Conservation (phyloP, 75 land plant genomes). For the Pinus albicaulis region DNA sequence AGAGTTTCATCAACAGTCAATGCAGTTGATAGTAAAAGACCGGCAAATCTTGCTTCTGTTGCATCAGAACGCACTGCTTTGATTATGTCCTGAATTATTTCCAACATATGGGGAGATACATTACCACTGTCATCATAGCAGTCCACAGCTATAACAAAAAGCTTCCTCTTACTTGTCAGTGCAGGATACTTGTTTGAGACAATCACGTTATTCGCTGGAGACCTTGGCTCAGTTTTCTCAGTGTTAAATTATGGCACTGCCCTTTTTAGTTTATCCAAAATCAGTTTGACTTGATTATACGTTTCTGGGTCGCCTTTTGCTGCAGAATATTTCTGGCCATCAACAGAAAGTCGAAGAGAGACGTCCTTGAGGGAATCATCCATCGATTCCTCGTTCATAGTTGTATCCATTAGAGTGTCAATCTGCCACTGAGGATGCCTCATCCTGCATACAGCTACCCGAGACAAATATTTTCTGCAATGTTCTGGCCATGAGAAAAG, state of each 20-base stretch:
- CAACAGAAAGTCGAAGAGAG: conserved; percentile 72
- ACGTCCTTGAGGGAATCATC: conserved; percentile 86
- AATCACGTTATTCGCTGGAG: conserved; percentile 3
- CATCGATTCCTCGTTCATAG: conserved; percentile 43
- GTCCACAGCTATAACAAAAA: conserved; percentile 78
- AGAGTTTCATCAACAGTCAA: conserved; percentile 59
- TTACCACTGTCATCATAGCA: conserved; percentile 51
- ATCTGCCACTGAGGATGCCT: conserved; percentile 95
- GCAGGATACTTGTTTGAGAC: conserved; percentile 36
- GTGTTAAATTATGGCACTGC: conserved; percentile 8
- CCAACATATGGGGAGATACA: conserved; percentile 52
- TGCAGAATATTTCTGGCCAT: conserved; percentile 49
- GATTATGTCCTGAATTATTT: conserved; percentile 52
- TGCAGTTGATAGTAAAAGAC: conserved; percentile 73
- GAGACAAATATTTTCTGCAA: conserved; percentile 70
- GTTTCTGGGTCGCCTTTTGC: conserved; percentile 23
- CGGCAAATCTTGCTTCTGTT: conserved; percentile 40
- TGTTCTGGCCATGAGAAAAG: conserved; percentile 75
- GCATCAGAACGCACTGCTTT: conserved; percentile 44
- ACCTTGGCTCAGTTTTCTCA: conserved; percentile 7
- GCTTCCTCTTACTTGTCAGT: conserved; percentile 40
- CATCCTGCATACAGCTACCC: conserved; percentile 80
- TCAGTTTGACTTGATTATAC: conserved; percentile 43
- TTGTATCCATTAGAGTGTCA: conserved; percentile 53
- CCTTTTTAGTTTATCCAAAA: conserved; percentile 47